These are phyloP conservation scores for Solanum chacoense DNA, from an alignment of 305 asterid species.

Conservation along the genomic window DNA sequence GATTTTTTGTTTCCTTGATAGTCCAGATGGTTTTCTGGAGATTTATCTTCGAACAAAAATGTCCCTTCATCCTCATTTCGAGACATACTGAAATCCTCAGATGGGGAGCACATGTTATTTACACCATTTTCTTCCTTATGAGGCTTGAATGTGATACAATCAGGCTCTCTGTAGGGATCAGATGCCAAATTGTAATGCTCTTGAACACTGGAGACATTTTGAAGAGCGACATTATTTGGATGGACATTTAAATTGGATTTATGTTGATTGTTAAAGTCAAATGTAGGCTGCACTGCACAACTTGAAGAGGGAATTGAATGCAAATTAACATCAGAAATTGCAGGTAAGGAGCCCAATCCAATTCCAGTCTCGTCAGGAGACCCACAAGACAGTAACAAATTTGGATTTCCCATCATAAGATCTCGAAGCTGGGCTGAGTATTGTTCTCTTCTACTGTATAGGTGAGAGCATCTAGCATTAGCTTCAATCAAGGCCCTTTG, in stretches of 20 bases:
- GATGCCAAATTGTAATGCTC: slow-evolving; percentile 14
- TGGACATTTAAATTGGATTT: slow-evolving; percentile 9
- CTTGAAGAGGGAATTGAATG: slow-evolving; percentile 18
- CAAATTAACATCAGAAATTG: slow-evolving; percentile 10
- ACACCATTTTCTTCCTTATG: slow-evolving; percentile 12
- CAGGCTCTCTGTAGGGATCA: slow-evolving; percentile 20
- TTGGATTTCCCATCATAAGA: slow-evolving; percentile 38
- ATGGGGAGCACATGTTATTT: slow-evolving; percentile 16
- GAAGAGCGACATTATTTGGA: slow-evolving; percentile 10
- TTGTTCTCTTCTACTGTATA: slow-evolving; percentile 31
- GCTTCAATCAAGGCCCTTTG: slow-evolving; percentile 43
- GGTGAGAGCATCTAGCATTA: slow-evolving; percentile 35
- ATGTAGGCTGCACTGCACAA: slow-evolving; percentile 12
- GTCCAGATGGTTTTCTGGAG: slow-evolving; percentile 16
- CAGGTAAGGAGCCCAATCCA: slow-evolving; percentile 11
- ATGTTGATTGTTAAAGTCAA: slow-evolving; percentile 11
- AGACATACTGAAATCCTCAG: slow-evolving; percentile 20
- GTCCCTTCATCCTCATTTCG: slow-evolving; percentile 21
- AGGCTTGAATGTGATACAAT: slow-evolving; percentile 21
- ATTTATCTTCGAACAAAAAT: slow-evolving; percentile 5
- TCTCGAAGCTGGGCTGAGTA: slow-evolving; percentile 37
- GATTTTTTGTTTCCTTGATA: slow-evolving; percentile 6
- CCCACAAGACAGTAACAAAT: slow-evolving; percentile 15
- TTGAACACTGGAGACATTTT: slow-evolving; percentile 7
- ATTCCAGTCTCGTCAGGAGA: slow-evolving; percentile 13